Evolutionary conservation across 2,329 filamentous ascomycete genomes (phyloP), one percentile per base, ranked within the genome.

Genomic region (Calonectria pseudoturangicola): DNA sequence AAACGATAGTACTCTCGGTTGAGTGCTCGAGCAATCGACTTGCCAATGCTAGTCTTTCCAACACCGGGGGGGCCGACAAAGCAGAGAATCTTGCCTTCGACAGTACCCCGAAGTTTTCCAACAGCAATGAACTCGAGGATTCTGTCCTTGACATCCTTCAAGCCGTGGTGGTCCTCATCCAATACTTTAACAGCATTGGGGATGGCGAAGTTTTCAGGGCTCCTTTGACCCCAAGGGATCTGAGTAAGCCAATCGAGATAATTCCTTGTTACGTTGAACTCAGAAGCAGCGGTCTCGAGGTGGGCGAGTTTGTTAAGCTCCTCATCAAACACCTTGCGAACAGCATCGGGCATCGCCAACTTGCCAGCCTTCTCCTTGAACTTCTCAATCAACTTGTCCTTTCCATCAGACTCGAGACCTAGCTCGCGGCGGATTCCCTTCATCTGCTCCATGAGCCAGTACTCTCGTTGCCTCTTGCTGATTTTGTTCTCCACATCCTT

Each of bases 391-490:
- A 99, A 89, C 86, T 98, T 98, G 81, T 99, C 97, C 85, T 98
- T 99, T 76, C 97, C 97, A 81, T 99, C 97, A 7, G 95, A 98
- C 83, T 99, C 97, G 66, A 99, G 95, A 27, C 97, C 97, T 62
- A 99, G 91, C 85, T 99, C 97, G 71, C 97, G 91, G 71, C 95
- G 93, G 81, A 99, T 99, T 30, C 96, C 97, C 88, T 98, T 98
- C 96, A 99, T 98, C 84, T 99, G 97, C 85, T 99, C 97, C 95
- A 98, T 97, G 58, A 99, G 88, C 94, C 95, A 98, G 86, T 98
- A 99, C 82, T 99, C 97, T 66, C 97, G 92, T 83, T 99, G 97
- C 36, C 96, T 93, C 86, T 99, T 98, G 79, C 96, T 96, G 67
- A 99, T 98, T 86, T 98, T 98, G 81, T 92, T 95, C 84, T 98